Evolutionary conservation across 2,329 filamentous ascomycete species (phyloP).

Genomic region (Paecilomyces formosus): DNA sequence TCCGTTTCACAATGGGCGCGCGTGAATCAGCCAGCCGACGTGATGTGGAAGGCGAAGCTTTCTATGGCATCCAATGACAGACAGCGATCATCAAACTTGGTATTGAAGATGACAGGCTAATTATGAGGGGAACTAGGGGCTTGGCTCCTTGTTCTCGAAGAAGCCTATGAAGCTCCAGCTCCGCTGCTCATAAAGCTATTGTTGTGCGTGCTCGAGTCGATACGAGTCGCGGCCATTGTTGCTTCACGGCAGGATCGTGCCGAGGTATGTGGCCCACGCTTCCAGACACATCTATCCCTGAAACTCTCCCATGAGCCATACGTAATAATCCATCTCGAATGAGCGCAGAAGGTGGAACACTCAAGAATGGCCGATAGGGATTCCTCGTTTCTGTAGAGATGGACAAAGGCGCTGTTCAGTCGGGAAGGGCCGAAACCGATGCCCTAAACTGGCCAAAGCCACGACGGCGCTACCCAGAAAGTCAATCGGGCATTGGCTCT

Average conservation of each 20-base stretch:
- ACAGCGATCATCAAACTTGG: not conserved
- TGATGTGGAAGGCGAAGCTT: not conserved
- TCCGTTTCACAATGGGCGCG: not conserved
- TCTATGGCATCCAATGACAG: not conserved
- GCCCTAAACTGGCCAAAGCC: not conserved
- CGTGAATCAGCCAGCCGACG: not conserved
- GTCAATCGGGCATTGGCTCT: not conserved
- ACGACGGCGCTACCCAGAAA: not conserved
- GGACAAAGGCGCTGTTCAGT: not conserved
- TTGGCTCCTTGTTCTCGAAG: not conserved
- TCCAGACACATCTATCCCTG: not conserved
- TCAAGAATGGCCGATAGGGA: not conserved
- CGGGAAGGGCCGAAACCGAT: not conserved
- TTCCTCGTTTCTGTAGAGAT: not conserved
- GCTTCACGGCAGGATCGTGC: not conserved
- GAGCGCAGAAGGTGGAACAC: not conserved
- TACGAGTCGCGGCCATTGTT: not conserved
- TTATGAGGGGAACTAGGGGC: not conserved
- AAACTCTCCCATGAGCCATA: not conserved
- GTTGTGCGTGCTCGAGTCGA: not conserved
- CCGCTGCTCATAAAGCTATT: not conserved
- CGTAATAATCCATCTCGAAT: not conserved
- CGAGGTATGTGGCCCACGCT: not conserved
- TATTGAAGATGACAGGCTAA: not conserved
- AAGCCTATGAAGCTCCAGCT: not conserved